Conservation (phyloP, 495 filamentous ascomycete genomes). For the Ramalina peruviana region DNA sequence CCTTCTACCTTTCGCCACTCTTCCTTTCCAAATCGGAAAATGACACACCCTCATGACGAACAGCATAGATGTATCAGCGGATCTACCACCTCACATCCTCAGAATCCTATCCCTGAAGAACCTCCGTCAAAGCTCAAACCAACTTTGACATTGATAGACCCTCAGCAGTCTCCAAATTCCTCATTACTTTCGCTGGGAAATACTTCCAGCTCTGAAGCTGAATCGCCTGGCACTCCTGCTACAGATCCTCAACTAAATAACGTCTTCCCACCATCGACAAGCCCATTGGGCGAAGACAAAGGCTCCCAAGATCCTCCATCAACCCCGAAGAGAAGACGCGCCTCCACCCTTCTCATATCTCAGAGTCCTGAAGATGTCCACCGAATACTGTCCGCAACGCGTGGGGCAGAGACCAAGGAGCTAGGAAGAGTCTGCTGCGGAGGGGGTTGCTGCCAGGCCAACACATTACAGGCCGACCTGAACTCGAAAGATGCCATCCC, state of each 20-base stretch:
- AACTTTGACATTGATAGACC: slow-evolving; percentile 7
- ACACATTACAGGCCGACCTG: slow-evolving; percentile 39
- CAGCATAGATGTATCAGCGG: slow-evolving; percentile 23
- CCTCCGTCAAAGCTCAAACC: slow-evolving; percentile 26
- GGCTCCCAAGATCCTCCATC: slow-evolving; percentile 16
- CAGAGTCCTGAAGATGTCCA: slow-evolving; percentile 62
- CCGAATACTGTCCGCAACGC: slow-evolving; percentile 37
- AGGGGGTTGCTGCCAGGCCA: slow-evolving; percentile 75
- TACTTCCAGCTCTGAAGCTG: slow-evolving; percentile 27
- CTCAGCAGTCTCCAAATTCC: slow-evolving; percentile 19
- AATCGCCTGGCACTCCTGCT: slow-evolving; percentile 35
- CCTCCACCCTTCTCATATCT: slow-evolving; percentile 68
- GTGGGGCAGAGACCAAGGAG: slow-evolving; percentile 35
- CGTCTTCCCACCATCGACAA: slow-evolving; percentile 11
- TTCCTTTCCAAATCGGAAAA: background rate
- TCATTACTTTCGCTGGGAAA: slow-evolving; percentile 28
- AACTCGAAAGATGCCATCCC: slow-evolving; percentile 42
- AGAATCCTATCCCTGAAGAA: slow-evolving; percentile 44
- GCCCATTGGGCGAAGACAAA: slow-evolving; percentile 21
- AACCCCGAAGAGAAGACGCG: slow-evolving; percentile 42
- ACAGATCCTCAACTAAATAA: slow-evolving; percentile 40
- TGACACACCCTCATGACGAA: slow-evolving; percentile 3
- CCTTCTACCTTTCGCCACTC: background rate
- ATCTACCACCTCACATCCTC: slow-evolving; percentile 38
- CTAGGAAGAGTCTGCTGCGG: slow-evolving; percentile 67